These are phyloP conservation scores for Collybia mongolica DNA, from an alignment of 768 basidiomycete genomes.

Conservation along the genomic window DNA sequence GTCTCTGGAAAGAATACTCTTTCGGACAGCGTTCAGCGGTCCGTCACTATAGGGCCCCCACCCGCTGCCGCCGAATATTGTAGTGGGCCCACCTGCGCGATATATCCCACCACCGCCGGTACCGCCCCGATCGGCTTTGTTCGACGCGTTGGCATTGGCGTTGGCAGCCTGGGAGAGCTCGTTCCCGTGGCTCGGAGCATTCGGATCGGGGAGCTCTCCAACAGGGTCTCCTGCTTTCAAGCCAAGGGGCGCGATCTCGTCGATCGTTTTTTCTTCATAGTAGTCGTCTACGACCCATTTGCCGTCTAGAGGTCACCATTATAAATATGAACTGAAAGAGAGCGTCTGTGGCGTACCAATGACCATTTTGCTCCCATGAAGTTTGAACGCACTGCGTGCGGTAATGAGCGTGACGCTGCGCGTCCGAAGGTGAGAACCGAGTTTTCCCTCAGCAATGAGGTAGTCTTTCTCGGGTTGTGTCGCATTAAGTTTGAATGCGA, in stretches of 20 bases:
- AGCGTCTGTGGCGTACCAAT: constrained; percentile 51
- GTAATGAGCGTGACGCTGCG: constrained; percentile 93
- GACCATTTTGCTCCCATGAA: constrained; percentile 91
- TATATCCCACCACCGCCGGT: constrained; percentile 73
- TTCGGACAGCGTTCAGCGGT: constrained; percentile 80
- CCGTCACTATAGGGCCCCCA: constrained; percentile 89
- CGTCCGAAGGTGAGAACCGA: constrained; percentile 85
- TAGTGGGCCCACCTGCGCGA: constrained; percentile 89
- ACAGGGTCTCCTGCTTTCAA: constrained; percentile 81
- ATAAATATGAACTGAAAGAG: background rate
- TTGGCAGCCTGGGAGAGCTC: constrained; percentile 40
- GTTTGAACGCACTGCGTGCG: constrained; percentile 89
- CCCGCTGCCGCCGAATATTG: constrained; percentile 82
- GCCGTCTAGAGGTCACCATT: constrained; percentile 55
- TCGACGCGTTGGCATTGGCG: constrained; percentile 27
- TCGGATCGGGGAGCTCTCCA: constrained; percentile 78
- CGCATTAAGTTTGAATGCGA: constrained; percentile 89
- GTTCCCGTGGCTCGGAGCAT: constrained; percentile 48
- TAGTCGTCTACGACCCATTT: constrained; percentile 95
- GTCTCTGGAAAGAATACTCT: constrained; percentile 74
- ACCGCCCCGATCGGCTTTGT: constrained; percentile 44
- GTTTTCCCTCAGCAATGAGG: constrained; percentile 84
- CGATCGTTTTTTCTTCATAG: constrained; percentile 81
- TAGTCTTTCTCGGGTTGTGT: constrained; percentile 90
- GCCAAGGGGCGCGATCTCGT: constrained; percentile 78